A percentile compares a stretch with the other conserved stretches of the same genome.
Evolutionary conservation across 2,329 filamentous ascomycete genomes (phyloP).

Genomic region (Colletotrichum sp.): DNA sequence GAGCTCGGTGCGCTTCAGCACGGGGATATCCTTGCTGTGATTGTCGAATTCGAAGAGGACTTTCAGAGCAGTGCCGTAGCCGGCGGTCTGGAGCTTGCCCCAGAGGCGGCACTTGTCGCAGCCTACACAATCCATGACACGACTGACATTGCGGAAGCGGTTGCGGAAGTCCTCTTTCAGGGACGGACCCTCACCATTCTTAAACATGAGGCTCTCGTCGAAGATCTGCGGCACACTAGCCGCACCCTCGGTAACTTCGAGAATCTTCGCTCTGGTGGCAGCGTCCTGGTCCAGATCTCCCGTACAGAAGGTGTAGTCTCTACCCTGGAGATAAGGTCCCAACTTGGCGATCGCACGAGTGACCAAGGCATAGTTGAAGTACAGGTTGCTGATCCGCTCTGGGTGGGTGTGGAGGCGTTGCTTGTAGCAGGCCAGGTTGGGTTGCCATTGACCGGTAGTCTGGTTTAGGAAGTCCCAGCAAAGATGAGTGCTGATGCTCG

Average conservation of each 20-base stretch:
- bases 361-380: slow-evolving; percentile 98
- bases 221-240: slow-evolving; percentile 81
- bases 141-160: slow-evolving; percentile 94
- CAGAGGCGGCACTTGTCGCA: slow-evolving; percentile 98
- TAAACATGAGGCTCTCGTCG: slow-evolving; percentile 95
- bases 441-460: slow-evolving; percentile 90
- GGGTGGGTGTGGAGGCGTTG: slow-evolving; percentile 82
- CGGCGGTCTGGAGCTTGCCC: slow-evolving; percentile 95
- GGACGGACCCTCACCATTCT: slow-evolving; percentile 73
- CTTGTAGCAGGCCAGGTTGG: slow-evolving; percentile 89
- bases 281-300: slow-evolving; percentile 82
- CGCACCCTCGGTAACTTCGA: slow-evolving; percentile 74
- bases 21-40: slow-evolving; percentile 65
- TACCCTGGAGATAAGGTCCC: slow-evolving; percentile 72
- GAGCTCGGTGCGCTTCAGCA: slow-evolving; percentile 85
- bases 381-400: slow-evolving; percentile 94
- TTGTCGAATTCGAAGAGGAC: slow-evolving; percentile 93
- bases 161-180: slow-evolving; percentile 98
- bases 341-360: slow-evolving; percentile 91
- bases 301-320: slow-evolving; percentile 86
- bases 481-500: slow-evolving; percentile 93
- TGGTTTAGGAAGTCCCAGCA: slow-evolving; percentile 98
- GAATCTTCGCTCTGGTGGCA: slow-evolving; percentile 80
- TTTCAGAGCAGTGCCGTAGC: slow-evolving; percentile 94
- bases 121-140: slow-evolving; percentile 97